Evolutionary conservation across 2,329 filamentous ascomycete species (phyloP).

Genomic region (Fusarium sp.): DNA sequence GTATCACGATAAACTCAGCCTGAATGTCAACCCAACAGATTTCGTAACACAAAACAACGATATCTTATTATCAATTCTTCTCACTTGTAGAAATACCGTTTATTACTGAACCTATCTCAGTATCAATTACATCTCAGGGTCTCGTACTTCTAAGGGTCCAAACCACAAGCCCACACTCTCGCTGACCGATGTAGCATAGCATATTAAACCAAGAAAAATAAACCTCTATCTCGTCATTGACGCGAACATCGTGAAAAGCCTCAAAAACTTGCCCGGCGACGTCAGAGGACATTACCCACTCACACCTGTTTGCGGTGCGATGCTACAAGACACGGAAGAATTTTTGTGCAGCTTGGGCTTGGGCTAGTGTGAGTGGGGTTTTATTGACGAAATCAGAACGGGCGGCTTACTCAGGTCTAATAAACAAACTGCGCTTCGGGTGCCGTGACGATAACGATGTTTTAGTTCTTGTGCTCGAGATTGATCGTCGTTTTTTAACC

Average conservation of each 20-base stretch:
- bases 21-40: conserved; percentile 9
- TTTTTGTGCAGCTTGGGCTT: not conserved
- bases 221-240: conserved; percentile 27
- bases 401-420: conserved; percentile 9
- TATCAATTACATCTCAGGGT: conserved; percentile 9
- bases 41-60: too few relatives aligned
- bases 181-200: conserved; percentile 20
- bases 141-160: conserved; percentile 25
- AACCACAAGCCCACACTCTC: conserved; percentile 6
- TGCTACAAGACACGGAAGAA: not conserved
- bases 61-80: too few relatives aligned
- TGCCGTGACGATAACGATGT: conserved; percentile 4
- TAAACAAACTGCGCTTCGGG: conserved; percentile 5
- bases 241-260: conserved; percentile 33
- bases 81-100: too few relatives aligned
- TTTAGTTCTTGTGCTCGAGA: not conserved
- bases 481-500: not conserved
- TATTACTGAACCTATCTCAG: conserved; percentile 3
- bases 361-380: conserved; percentile 34
- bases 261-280: conserved; percentile 25
- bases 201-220: conserved; percentile 10
- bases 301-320: conserved; percentile 9
- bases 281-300: conserved; percentile 31
- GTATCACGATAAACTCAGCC: conserved; percentile 15
- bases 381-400: conserved; percentile 4